Conservation (phyloP, 2,329 filamentous ascomycete genomes). For the Colletotrichum sp. region DNA sequence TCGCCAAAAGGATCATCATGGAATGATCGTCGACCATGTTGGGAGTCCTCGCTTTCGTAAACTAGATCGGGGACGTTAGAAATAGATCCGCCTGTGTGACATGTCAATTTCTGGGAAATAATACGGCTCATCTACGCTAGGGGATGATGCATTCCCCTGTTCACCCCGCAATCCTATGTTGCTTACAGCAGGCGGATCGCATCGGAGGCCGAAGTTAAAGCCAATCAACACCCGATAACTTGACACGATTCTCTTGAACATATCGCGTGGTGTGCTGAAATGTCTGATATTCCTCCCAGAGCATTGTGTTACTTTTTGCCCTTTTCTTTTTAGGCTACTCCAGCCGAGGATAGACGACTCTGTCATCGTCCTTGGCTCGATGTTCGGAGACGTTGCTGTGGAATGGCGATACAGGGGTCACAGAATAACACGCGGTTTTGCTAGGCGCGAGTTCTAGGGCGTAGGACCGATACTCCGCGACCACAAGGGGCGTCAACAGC, state of each 20-base stretch:
- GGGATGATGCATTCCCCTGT: neutral
- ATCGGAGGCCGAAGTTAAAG: neutral
- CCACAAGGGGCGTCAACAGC: neutral
- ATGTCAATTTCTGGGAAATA: neutral
- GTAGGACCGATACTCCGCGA: neutral
- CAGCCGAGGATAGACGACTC: rapidly evolving
- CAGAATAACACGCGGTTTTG: neutral
- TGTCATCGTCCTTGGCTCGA: neutral
- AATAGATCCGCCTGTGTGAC: neutral
- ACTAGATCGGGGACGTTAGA: neutral
- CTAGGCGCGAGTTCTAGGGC: neutral
- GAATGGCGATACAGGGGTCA: neutral
- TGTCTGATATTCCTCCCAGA: neutral
- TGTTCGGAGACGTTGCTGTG: neutral
- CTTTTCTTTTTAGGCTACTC: neutral
- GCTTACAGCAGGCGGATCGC: neutral
- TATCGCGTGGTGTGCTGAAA: neutral
- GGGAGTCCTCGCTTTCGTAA: neutral
- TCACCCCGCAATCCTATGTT: neutral
- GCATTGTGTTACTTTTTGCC: neutral
- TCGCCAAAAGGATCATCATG: too few relatives aligned
- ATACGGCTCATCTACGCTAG: neutral
- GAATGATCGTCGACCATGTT: neutral
- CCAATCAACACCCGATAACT: neutral
- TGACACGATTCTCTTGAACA: neutral